Evolutionary conservation across 495 filamentous ascomycete species (phyloP).

Genomic region (Pseudomonodictys pantanalensis): DNA sequence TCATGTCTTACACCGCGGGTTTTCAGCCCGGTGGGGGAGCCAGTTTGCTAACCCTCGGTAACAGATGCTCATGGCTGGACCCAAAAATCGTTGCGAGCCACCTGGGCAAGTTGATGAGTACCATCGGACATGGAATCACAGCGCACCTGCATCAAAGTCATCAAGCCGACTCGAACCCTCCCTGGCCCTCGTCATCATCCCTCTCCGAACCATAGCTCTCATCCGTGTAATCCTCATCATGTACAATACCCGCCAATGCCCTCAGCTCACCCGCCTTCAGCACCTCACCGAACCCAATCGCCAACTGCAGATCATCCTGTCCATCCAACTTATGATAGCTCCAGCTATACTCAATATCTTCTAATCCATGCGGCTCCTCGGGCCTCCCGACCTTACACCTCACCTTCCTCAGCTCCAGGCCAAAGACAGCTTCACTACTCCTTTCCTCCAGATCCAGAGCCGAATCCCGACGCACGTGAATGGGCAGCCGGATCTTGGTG

Average conservation of each 20-base stretch:
- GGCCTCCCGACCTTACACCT: conserved; percentile 14
- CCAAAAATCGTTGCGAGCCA: no score
- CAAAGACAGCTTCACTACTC: conserved; percentile 4
- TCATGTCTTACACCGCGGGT: no score
- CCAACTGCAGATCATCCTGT: conserved; percentile 17
- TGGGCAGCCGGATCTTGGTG: conserved; percentile 8
- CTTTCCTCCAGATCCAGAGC: conserved; percentile 5
- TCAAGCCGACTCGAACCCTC: no score
- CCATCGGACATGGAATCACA: no score
- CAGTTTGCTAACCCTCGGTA: no score
- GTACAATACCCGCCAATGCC: conserved; percentile 16
- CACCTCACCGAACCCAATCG: conserved; percentile 18
- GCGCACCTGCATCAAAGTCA: no score
- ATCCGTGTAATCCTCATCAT: conserved; percentile 16
- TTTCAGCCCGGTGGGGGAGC: no score
- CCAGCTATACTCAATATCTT: conserved; percentile 20
- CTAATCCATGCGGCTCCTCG: conserved; percentile 15
- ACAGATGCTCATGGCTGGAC: no score
- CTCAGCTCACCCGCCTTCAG: conserved; percentile 11
- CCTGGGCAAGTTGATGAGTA: no score
- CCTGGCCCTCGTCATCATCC: not conserved
- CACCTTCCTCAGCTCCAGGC: conserved; percentile 20
- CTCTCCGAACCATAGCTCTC: not conserved
- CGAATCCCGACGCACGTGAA: conserved; percentile 24
- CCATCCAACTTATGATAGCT: conserved; percentile 15